Evolutionary conservation across 192 early-diverging fungal genomes (phyloP), one percentile per base, ranked within the genome.

Genomic region (Globomyces pollinis-pini): DNA sequence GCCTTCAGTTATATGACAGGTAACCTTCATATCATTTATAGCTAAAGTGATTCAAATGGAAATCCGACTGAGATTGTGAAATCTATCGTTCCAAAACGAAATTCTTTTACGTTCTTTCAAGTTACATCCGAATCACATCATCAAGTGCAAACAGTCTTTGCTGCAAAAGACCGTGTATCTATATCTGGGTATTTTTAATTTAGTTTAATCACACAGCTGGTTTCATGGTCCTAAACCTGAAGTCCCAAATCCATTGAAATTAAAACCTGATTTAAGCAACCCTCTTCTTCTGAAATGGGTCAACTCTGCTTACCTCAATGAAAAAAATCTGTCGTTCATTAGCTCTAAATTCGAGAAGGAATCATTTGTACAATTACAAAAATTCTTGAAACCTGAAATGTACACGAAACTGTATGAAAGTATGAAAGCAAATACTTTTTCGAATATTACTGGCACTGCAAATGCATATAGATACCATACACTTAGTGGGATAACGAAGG

Each of bases 1-100:
- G 76, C 0, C 61, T 88, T 44, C 83, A 83, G 18, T 61, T 88
- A n/a, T 86, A 85, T 57, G 69, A 62, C 38, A 65, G 49, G 75
- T 75, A 57, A 67, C 13, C 38, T n/a, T n/a, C n/a, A n/a, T n/a
- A n/a, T n/a, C n/a, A n/a, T n/a, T n/a, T n/a, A n/a, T n/a, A n/a
- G n/a, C n/a, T n/a, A n/a, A n/a, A n/a, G 23, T 8, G 44, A 47
- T 26, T 26, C 28, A 26, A 47, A 47, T 9, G 28, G 28, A 6
- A 47, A 47, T 47, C 44, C 44, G 3, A 47, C 44, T 12, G 28
- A 1, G 3, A n/a, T 47, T 21, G 28, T 47, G 2, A 47, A 47
- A 15, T 47, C 44, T 11, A 47, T 47, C 23, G 44, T 47, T 8
- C 44, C 44, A 26, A 47, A 21, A 8, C 23, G 44, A 15, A 47